Conservation (phyloP, 495 filamentous ascomycete species). For the Penicillium soppii region DNA sequence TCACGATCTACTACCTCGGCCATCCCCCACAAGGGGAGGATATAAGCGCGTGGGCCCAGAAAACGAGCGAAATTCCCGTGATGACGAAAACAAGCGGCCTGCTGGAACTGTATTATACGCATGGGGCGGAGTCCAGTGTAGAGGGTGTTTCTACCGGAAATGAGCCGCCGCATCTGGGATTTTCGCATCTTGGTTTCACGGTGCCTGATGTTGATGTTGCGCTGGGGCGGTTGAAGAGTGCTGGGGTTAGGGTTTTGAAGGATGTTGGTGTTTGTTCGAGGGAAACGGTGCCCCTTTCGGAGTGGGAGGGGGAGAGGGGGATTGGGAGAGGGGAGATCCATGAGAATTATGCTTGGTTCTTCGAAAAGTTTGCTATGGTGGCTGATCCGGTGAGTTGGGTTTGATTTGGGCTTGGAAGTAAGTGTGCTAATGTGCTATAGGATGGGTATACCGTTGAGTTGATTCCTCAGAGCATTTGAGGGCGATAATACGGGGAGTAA, state of each 20-base stretch:
- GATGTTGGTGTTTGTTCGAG: conserved; percentile 31
- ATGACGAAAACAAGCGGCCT: conserved; percentile 32
- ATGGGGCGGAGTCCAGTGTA: conserved; percentile 25
- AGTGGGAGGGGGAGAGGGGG: conserved; percentile 37
- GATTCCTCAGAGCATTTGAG: conserved; percentile 23
- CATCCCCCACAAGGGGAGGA: conserved; percentile 31
- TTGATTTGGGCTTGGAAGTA: not conserved
- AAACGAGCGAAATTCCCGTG: conserved; percentile 21
- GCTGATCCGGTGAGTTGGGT: conserved; percentile 42
- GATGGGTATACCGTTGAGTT: conserved; percentile 31
- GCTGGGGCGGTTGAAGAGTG: conserved; percentile 28
- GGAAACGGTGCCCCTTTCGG: conserved; percentile 32
- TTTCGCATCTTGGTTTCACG: conserved; percentile 41
- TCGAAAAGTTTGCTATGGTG: conserved; percentile 41
- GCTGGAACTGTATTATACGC: conserved; percentile 38
- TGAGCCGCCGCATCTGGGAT: conserved; percentile 34
- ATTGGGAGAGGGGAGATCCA: conserved; percentile 36
- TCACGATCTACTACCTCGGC: conserved; percentile 46
- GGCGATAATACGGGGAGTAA: too few relatives aligned
- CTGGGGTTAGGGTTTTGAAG: conserved; percentile 37
- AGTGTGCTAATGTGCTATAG: conserved; percentile 6
- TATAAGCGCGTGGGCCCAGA: conserved; percentile 24
- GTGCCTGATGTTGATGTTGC: conserved; percentile 35
- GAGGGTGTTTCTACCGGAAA: conserved; percentile 28
- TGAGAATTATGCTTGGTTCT: conserved; percentile 34